Base-by-base conservation (phyloP, 163 green algal species). In the Trebouxia gelatinosa region DNA sequence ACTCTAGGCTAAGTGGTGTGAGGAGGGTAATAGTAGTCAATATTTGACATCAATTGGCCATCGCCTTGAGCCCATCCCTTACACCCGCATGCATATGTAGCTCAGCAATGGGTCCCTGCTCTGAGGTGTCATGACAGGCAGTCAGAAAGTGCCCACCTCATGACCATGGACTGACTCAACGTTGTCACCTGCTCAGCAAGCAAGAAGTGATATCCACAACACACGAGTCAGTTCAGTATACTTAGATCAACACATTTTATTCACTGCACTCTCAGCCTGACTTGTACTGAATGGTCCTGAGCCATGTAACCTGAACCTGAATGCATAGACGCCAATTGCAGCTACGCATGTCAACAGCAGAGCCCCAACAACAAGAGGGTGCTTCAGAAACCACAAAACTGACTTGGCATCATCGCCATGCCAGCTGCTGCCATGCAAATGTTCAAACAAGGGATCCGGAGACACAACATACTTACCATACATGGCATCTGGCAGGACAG, bases 381-480 rank as follows among this genome's bases (percentile, higher is more conserved):
- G 79, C 46, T 78, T 65, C 48, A 85, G 46, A 16, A 87, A 40
- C 82, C 80, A 87, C 31, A 85, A 78, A 38, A 85, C 65, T 35
- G 58, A 70, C 70, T 74, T 77, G 2, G 87, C 89, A 80, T 92
- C 87, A 35, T 87, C 74, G 5, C 83, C 85, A 74, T 93, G 89
- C 89, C 89, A 93, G 66, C 75, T 87, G 84, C 72, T 86, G 65
- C 89, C 89, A 58, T 87, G 77, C 48, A 92, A 64, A 78, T 93
- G 89, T 46, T 78, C 77, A 51, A 93, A 88, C 26, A 83, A 75
- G 1, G 85, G 46, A 2, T 81, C 58, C 16, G 51, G 50, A 28
- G 59, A 67, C 1, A 43, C 46, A 7, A 81, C 77, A 71, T 93
- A 92, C 79, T 93, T 92, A 58, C 86, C 85, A 78, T 93, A 93